Percentiles rank a stretch among this genome's conserved stretches.
Conservation (phyloP, 352 stramenopile species). For the Phytopythium chamaehyphon region DNA sequence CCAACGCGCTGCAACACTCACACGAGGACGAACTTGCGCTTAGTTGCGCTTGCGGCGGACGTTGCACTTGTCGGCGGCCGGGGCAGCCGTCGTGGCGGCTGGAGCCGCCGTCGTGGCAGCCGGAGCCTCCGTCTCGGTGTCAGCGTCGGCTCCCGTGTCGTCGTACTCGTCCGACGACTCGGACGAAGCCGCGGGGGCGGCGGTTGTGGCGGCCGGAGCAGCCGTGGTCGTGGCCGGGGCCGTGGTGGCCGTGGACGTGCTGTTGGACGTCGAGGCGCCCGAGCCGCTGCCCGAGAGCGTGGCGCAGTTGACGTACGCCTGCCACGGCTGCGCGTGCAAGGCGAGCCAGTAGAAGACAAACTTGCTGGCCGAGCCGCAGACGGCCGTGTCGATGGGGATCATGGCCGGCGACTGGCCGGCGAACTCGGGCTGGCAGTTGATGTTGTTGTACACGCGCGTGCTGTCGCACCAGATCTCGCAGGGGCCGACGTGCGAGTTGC, state of each 20-base stretch:
- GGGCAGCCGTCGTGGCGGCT: not conserved
- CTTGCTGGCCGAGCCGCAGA: constrained; percentile 19
- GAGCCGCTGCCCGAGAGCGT: constrained; percentile 3
- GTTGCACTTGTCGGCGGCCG: constrained; percentile 2
- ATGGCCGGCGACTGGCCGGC: constrained; percentile 15
- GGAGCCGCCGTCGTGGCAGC: not conserved
- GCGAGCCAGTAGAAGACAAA: constrained; percentile 43
- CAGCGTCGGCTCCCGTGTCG: not conserved
- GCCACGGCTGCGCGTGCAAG: constrained; percentile 30
- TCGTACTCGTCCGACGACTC: not conserved
- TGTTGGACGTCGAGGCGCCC: constrained; percentile 1
- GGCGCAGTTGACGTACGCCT: constrained; percentile 43
- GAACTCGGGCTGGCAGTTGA: constrained; percentile 27
- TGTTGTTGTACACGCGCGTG: constrained; percentile 31
- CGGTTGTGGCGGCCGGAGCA: not conserved
- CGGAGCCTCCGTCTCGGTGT: not conserved
- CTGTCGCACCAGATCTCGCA: constrained; percentile 46
- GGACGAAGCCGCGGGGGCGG: not conserved
- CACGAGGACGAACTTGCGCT: not conserved
- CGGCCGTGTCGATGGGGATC: constrained; percentile 29
- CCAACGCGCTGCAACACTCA: not conserved
- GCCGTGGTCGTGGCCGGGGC: constrained; percentile 15
- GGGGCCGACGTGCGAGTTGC: constrained; percentile 29
- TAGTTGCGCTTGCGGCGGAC: constrained; percentile 4
- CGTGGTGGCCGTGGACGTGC: constrained; percentile 3